Evolutionary conservation across 805 yeast species (phyloP), one percentile per base, ranked within the genome.

Genomic region (Komagataella mondaviorum): DNA sequence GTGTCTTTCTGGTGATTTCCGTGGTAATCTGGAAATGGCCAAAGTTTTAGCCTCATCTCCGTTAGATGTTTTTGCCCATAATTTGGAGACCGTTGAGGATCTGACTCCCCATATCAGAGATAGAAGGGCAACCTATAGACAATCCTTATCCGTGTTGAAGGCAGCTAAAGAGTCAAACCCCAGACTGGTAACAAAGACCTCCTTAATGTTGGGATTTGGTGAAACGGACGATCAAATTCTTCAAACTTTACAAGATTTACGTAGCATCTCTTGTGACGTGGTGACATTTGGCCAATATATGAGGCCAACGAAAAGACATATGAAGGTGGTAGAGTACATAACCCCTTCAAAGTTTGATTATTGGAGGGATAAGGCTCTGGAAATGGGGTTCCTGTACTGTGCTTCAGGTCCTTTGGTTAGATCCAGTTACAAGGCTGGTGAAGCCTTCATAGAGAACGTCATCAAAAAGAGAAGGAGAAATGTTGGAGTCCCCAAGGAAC

Each of bases 241-340:
- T 63, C 82, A 80, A 56, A 83, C 97, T 0, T 65, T 93, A 60
- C 73, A 67, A 55, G 95, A 88, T 63, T 71, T 95, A 57, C 78
- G 98, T 55, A 80, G 70, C 17, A 77, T 83, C 47, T 70, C 76
- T 6, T 93, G 95, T 65, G 98, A 93, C 62, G 96, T 93, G 49
- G 96, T 93, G 16, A 93, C 99, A 0, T 93, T 93, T 68, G 99
- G 99, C 44, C 99, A 93, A 69, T 93, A 93, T 67, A 93, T 93
- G 97, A 78, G 99, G 65, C 99, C 99, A 47, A 93, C 99, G 1
- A 93, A 87, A 69, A 82, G 99, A 63, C 99, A 93, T 67, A 89
- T 93, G 95, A 90, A 90, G 71, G 99, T 93, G 46, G 96, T 88
- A 8, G 97, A 91, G 59, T 93, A 93, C 61, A 80, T 93, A 17